These are phyloP conservation scores for Penicillium maclennaniae DNA, from an alignment of 495 filamentous ascomycete species.

Conservation along the genomic window DNA sequence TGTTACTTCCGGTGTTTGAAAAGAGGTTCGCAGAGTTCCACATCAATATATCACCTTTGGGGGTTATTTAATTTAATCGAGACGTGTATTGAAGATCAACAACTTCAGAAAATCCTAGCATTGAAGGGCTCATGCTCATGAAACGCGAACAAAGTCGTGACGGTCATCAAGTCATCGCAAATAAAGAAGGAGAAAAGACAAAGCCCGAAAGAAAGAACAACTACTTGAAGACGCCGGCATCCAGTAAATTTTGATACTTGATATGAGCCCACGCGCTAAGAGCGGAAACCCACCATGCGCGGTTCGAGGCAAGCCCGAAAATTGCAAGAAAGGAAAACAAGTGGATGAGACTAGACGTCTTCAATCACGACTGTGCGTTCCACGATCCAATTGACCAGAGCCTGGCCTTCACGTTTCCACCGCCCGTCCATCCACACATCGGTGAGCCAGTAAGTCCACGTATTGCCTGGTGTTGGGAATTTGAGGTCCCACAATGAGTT, in stretches of 20 bases:
- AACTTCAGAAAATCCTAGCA: background rate
- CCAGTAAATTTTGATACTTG: background rate
- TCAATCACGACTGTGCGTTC: slow-evolving; percentile 39
- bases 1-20: no score
- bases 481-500: slow-evolving; percentile 17
- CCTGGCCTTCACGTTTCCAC: slow-evolving; percentile 45
- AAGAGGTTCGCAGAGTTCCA: no score
- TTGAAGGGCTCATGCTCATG: background rate
- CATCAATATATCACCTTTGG: no score
- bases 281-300: background rate
- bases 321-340: background rate
- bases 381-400: slow-evolving; percentile 44
- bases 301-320: background rate
- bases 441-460: slow-evolving; percentile 35
- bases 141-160: slow-evolving; percentile 10
- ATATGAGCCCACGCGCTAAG: background rate
- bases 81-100: background rate
- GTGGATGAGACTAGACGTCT: slow-evolving; percentile 16
- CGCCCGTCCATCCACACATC: slow-evolving; percentile 37
- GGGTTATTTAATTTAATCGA: background rate
- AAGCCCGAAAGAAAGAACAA: background rate
- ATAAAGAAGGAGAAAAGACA: background rate
- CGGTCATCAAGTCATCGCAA: slow-evolving; percentile 17
- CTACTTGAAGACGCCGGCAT: background rate
- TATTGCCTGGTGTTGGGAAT: slow-evolving; percentile 11